These are phyloP conservation scores for Capsella rubella DNA, from an alignment of 441 rosid genomes.

Conservation along the genomic window DNA sequence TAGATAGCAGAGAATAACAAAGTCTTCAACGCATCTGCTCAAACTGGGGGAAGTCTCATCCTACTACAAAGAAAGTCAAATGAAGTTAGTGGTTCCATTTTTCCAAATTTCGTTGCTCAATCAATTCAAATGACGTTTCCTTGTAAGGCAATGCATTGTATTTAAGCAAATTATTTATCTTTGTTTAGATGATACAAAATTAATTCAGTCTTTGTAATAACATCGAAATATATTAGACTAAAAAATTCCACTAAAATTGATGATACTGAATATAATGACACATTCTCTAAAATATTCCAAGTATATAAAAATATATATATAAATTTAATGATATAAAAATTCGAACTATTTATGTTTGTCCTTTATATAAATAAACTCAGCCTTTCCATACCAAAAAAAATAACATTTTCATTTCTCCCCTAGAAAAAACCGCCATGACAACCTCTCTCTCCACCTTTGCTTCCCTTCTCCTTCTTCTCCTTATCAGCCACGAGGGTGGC, in stretches of 20 bases:
- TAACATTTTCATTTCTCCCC: slow-evolving; percentile 22
- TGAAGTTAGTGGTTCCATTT: slow-evolving; percentile 13
- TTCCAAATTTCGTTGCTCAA: slow-evolving; percentile 5
- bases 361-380: slow-evolving; percentile 27
- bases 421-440: slow-evolving; percentile 32
- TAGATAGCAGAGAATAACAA: slow-evolving; percentile 2
- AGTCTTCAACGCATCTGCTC: neutral
- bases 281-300: slow-evolving; percentile 8
- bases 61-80: slow-evolving; percentile 10
- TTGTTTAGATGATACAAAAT: neutral
- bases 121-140: slow-evolving; percentile 14
- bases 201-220: neutral
- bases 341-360: slow-evolving; percentile 9
- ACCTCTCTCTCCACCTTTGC: slow-evolving; percentile 32
- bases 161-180: neutral
- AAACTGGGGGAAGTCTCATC: slow-evolving; percentile 12
- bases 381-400: slow-evolving; percentile 2
- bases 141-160: neutral
- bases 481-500: slow-evolving; percentile 29
- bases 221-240: neutral
- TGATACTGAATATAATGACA: neutral
- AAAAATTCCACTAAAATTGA: neutral
- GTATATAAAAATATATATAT: neutral
- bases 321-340: neutral
- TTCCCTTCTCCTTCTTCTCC: slow-evolving; percentile 28